Percentiles rank a stretch among this genome's conserved stretches.
These are phyloP conservation scores for Azolla pinnata DNA, from an alignment of 75 land plant genomes.

Conservation along the genomic window DNA sequence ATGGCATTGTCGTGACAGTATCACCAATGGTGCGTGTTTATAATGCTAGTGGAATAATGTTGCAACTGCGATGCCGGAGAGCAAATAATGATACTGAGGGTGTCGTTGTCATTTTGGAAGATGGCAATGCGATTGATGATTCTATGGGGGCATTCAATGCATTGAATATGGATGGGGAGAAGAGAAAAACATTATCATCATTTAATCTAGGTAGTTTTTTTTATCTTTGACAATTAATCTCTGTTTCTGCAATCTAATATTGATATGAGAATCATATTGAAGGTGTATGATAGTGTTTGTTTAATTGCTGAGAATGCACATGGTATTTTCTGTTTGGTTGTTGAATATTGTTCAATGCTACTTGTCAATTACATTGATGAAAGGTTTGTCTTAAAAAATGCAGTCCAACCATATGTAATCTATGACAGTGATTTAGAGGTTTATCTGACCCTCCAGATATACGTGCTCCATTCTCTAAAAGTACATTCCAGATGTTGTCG, in stretches of 20 bases:
- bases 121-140: slow-evolving; percentile 74
- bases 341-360: too few species aligned
- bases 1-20: slow-evolving; percentile 55
- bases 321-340: too few species aligned
- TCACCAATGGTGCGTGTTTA: slow-evolving; percentile 69
- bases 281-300: too few species aligned
- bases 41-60: slow-evolving; percentile 55
- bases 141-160: slow-evolving; percentile 80
- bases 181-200: slow-evolving; percentile 61
- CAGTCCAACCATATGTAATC: neutral
- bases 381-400: too few species aligned
- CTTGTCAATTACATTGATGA: too few species aligned
- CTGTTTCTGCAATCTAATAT: too few species aligned
- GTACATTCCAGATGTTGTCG: too few species aligned
- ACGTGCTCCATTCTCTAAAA: neutral
- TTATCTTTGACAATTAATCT: neutral
- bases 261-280: too few species aligned
- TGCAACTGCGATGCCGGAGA: slow-evolving; percentile 63
- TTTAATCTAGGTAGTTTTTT: slow-evolving; percentile 60
- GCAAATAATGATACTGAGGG: slow-evolving; percentile 36
- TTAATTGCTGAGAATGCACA: too few species aligned
- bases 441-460: neutral
- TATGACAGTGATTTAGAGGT: neutral
- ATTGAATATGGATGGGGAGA: slow-evolving; percentile 50
- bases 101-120: slow-evolving; percentile 43